These are phyloP conservation scores for Exophiala sp. DNA, from an alignment of 2,329 filamentous ascomycete genomes.

Conservation along the genomic window DNA sequence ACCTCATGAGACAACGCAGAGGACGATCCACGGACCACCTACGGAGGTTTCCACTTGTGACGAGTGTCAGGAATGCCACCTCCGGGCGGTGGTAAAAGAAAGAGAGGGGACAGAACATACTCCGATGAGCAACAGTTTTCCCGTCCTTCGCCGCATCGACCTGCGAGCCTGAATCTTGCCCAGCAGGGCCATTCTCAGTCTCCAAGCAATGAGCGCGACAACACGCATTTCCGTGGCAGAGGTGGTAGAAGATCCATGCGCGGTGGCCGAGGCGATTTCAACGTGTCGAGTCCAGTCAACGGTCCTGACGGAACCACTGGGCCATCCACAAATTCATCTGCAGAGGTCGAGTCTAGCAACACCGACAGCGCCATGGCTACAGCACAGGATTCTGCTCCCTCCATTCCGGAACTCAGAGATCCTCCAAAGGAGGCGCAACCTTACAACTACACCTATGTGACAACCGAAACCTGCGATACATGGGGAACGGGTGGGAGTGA, in stretches of 20 bases:
- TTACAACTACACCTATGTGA: slow-evolving; percentile 74
- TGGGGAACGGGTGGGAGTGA: slow-evolving; percentile 69
- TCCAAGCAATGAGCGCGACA: slow-evolving; percentile 26
- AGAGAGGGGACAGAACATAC: slow-evolving; percentile 47
- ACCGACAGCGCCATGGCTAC: slow-evolving; percentile 31
- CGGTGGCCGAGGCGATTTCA: slow-evolving; percentile 17
- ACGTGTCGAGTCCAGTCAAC: slow-evolving; percentile 12
- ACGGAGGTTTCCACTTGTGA: slow-evolving; percentile 9
- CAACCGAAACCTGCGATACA: slow-evolving; percentile 60
- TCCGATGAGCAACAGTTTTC: slow-evolving; percentile 39
- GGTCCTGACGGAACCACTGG: slow-evolving; percentile 4
- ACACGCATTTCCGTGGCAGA: slow-evolving; percentile 26
- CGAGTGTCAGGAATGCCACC: slow-evolving; percentile 46
- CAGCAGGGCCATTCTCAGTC: slow-evolving; percentile 46
- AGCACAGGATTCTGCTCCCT: slow-evolving; percentile 27
- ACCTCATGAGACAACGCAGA: slow-evolving; percentile 14
- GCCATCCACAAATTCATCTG: slow-evolving; percentile 19
- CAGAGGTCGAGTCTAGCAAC: slow-evolving; percentile 31
- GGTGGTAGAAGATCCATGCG: slow-evolving; percentile 29
- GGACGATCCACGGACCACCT: slow-evolving; percentile 4
- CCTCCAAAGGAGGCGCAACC: slow-evolving; percentile 30
- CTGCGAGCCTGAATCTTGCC: slow-evolving; percentile 49
- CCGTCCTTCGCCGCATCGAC: slow-evolving; percentile 47
- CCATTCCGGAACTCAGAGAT: slow-evolving; percentile 22
- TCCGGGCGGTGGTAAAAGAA: slow-evolving; percentile 52